phyloP scores from a whole-genome alignment of 192 early-diverging fungal genomes.

The Cladochytrium replicatum region DNA sequence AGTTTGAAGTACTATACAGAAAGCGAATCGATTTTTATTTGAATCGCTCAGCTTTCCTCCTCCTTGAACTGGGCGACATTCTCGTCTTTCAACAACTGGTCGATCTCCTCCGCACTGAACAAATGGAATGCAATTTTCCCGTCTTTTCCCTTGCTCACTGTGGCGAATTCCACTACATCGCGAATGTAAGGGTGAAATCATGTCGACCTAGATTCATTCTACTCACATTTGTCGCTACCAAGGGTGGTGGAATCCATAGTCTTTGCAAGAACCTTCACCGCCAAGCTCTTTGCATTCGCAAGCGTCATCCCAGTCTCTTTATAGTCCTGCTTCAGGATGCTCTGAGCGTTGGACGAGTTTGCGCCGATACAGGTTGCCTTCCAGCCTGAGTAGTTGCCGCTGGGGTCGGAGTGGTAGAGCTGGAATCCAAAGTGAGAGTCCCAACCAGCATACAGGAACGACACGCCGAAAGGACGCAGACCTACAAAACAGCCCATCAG shows the following conservation, averaged over 20 bases:
- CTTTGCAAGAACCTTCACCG: constrained; percentile 90
- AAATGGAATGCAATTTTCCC: constrained; percentile 54
- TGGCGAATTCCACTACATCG: constrained; percentile 92
- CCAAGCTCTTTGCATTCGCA: constrained; percentile 82
- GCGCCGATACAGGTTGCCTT: constrained; percentile 97
- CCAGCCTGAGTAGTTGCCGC: constrained; percentile 99
- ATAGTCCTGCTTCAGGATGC: constrained; percentile 94
- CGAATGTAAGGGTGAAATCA: too few relatives aligned
- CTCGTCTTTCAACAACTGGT: constrained; percentile 69
- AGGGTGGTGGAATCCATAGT: constrained; percentile 92
- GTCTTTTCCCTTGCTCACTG: constrained; percentile 50
- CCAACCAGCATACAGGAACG: constrained; percentile 93
- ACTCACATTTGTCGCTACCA: constrained; percentile 82
- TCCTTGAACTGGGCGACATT: too few relatives aligned
- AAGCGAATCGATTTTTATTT: too few relatives aligned
- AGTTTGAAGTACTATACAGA: too few relatives aligned
- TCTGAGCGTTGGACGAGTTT: constrained; percentile 82
- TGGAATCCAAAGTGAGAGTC: constrained; percentile 88
- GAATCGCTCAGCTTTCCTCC: too few relatives aligned
- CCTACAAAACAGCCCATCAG: too few relatives aligned
- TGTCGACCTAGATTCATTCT: too few relatives aligned
- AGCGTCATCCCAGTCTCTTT: constrained; percentile 74
- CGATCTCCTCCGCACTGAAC: constrained; percentile 68
- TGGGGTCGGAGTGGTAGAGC: constrained; percentile 96
- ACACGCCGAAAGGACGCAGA: constrained; percentile 96